Percentiles rank a stretch among this genome's conserved stretches.
These are phyloP conservation scores for Mucor sp. DNA, from an alignment of 371 early-diverging fungal genomes.

Conservation along the genomic window DNA sequence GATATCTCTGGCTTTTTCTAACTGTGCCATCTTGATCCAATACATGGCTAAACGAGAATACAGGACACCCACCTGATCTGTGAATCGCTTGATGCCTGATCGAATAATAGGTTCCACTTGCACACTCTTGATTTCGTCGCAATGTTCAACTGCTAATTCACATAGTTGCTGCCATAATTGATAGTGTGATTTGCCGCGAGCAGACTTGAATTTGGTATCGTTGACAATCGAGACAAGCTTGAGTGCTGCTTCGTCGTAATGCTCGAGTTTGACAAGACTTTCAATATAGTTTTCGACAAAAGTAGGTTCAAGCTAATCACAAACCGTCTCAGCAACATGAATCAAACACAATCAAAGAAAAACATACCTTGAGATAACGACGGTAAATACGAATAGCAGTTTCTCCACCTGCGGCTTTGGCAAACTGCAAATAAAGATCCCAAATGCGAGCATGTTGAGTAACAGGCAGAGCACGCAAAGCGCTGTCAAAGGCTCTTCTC, in stretches of 20 bases:
- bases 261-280: constrained; percentile 63
- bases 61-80: constrained; percentile 85
- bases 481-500: constrained; percentile 88
- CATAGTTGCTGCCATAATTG: constrained; percentile 90
- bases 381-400: constrained; percentile 79
- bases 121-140: constrained; percentile 64
- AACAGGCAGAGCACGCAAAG: constrained; percentile 87
- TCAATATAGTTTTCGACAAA: constrained; percentile 77
- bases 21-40: constrained; percentile 75
- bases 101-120: constrained; percentile 84
- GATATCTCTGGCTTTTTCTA: constrained; percentile 89
- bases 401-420: constrained; percentile 78
- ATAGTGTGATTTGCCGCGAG: constrained; percentile 75
- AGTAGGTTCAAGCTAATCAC: constrained; percentile 67
- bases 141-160: constrained; percentile 79
- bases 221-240: constrained; percentile 76
- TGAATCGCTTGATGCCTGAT: constrained; percentile 84
- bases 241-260: constrained; percentile 87
- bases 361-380: constrained; percentile 76
- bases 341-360: no score
- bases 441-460: constrained; percentile 94
- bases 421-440: constrained; percentile 85
- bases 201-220: constrained; percentile 67
- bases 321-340: background rate
- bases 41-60: constrained; percentile 89